phyloP scores from a whole-genome alignment of 352 stramenopile genomes.

The Phytophthora colocasiae region DNA sequence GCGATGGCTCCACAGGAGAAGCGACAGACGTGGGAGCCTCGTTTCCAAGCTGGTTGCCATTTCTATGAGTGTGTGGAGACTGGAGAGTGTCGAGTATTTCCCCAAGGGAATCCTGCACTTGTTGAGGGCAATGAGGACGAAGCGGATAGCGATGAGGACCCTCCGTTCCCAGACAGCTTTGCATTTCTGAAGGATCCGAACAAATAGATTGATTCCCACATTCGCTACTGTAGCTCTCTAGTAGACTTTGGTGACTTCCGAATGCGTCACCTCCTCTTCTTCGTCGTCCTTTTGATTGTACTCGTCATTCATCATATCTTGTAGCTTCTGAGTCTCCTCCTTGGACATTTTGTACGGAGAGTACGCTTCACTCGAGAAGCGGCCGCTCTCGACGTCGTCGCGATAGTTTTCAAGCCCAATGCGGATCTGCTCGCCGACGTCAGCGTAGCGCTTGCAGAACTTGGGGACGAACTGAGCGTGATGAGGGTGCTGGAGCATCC shows the following conservation, averaged over 20 bases:
- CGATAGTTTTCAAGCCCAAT: constrained; percentile 96
- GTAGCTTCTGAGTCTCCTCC: constrained; percentile 79
- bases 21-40: constrained; percentile 53
- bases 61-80: constrained; percentile 83
- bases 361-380: constrained; percentile 95
- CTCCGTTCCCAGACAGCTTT: constrained; percentile 71
- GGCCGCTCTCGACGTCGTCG: constrained; percentile 94
- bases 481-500: constrained; percentile 98
- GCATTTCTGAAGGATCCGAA: constrained; percentile 60
- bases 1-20: constrained; percentile 38
- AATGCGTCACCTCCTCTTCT: constrained; percentile 39
- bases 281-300: constrained; percentile 51
- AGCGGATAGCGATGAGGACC: constrained; percentile 33
- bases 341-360: constrained; percentile 95
- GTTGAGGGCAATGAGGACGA: constrained; percentile 22
- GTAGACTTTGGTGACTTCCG: constrained; percentile 86
- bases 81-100: constrained; percentile 53
- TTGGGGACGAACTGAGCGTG: constrained; percentile 96
- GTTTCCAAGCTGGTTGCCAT: constrained; percentile 77
- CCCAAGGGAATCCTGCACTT: constrained; percentile 3
- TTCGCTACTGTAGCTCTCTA: constrained; percentile 35
- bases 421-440: constrained; percentile 94
- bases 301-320: constrained; percentile 62
- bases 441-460: constrained; percentile 98
- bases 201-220: constrained; percentile 18